Base-by-base conservation (phyloP, 768 basidiomycete species). In the Tricholoma sp. region DNA sequence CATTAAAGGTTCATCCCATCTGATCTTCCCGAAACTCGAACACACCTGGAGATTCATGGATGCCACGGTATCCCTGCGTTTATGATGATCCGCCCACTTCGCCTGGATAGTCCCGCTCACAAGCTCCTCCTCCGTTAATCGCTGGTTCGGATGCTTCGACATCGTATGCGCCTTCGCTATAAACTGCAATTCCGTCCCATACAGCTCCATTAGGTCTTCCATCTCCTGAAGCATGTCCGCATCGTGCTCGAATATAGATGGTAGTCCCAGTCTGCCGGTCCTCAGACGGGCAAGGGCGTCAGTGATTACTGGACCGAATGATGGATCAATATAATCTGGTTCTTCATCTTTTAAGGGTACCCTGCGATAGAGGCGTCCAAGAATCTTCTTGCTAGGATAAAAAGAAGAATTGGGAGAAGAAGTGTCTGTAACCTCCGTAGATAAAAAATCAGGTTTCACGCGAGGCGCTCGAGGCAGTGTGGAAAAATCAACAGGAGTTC, bases 41-140 rank as follows among this genome's bases (percentile, higher is more conserved):
- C 70, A 33, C 54, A 74, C 76, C 73, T 77, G 75, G 20, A 78
- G 31, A 56, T 77, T 77, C 76, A 77, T 78, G 18, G 76, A 70
- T 13, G 63, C 45, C 4, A 74, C 70, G 1, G 73, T 72, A 47
- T 76, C 76, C 41, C 70, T 61, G 42, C 77, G 59, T 55, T 71
- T 73, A 31, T 72, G 70, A 58, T 74, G 77, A 61, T 77, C 76
- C 6, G 66, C 57, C 70, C 76, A 77, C 51, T 69, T 72, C 10
- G 73, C 75, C 63, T 76, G 73, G 24, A 77, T 78, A 18, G 77
- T 77, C 17, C 76, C 76, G 33, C 75, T 77, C 11, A 77, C 67
- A 0, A 78, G 63, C 64, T 77, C 76, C 8, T 75, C 70, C 54
- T 77, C 76, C 4, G 77, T 68, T 31, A 77, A 59, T 11, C 63